A percentile compares a stretch with the other conserved stretches of the same genome.
These are phyloP conservation scores for Sonneratia alba DNA, from an alignment of 345 rosid species.

Conservation along the genomic window DNA sequence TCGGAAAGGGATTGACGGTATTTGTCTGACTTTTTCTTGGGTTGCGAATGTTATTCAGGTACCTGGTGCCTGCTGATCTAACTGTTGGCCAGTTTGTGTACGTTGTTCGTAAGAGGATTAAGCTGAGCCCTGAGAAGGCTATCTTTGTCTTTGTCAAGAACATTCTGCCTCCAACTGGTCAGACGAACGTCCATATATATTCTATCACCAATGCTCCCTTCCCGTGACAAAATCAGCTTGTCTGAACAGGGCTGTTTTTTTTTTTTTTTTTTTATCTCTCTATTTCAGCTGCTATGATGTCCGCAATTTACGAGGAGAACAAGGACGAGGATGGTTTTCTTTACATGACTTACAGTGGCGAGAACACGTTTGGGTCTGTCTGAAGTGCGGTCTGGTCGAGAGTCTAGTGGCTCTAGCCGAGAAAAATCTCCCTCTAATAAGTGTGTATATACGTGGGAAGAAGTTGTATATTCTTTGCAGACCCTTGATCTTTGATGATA, in stretches of 20 bases:
- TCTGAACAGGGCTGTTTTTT: background rate
- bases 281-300: constrained; percentile 82
- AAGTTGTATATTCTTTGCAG: constrained; percentile 10
- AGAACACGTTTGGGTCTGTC: constrained; percentile 73
- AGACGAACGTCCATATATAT: constrained; percentile 7
- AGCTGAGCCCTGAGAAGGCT: constrained; percentile 83
- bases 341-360: constrained; percentile 97
- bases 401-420: background rate
- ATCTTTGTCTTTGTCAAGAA: constrained; percentile 71
- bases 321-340: constrained; percentile 97
- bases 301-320: constrained; percentile 87
- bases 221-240: background rate
- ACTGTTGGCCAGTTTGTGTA: constrained; percentile 81
- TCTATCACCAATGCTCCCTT: background rate
- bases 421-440: constrained; percentile 5
- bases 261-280: background rate
- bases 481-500: background rate
- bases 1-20: background rate
- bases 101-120: constrained; percentile 83
- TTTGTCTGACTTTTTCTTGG: background rate
- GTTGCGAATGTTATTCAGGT: constrained; percentile 22
- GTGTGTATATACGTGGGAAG: background rate
- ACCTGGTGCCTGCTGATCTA: constrained; percentile 77
- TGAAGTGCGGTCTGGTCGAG: constrained; percentile 14
- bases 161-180: constrained; percentile 69